phyloP scores from a whole-genome alignment of 2,329 filamentous ascomycete species.

The Fonsecaea monophora region DNA sequence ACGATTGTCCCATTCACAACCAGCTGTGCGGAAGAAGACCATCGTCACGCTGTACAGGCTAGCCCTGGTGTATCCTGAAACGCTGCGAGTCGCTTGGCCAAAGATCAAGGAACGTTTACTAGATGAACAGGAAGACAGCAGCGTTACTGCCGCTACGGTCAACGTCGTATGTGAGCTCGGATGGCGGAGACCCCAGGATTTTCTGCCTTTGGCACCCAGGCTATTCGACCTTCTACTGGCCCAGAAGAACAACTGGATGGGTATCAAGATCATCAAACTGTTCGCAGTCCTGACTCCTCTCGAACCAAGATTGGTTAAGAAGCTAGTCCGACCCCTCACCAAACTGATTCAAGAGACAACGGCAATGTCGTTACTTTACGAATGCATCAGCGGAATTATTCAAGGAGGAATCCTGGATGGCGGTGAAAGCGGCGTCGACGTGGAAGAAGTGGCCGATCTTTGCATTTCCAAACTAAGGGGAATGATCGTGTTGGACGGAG shows the following conservation, averaged over 20 bases:
- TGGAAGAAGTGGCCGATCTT: conserved; percentile 88
- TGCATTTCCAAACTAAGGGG: conserved; percentile 92
- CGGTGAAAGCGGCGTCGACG: conserved; percentile 77
- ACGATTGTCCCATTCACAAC: conserved; percentile 82
- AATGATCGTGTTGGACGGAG: conserved; percentile 92
- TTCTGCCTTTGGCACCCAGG: conserved; percentile 86
- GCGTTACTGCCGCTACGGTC: conserved; percentile 92
- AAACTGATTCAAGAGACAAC: conserved; percentile 92
- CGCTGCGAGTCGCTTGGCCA: conserved; percentile 89
- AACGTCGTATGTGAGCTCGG: conserved; percentile 97
- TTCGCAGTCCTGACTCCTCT: conserved; percentile 94
- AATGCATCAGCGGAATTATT: conserved; percentile 98
- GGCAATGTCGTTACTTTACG: conserved; percentile 97
- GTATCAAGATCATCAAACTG: conserved; percentile 98
- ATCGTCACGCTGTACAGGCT: conserved; percentile 92
- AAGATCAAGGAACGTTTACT: conserved; percentile 94
- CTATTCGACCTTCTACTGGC: conserved; percentile 92
- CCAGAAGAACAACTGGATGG: conserved; percentile 98
- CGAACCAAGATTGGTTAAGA: conserved; percentile 88
- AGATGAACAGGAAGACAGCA: conserved; percentile 87
- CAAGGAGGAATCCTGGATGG: conserved; percentile 92
- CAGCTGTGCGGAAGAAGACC: conserved; percentile 91
- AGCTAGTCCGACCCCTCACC: conserved; percentile 86
- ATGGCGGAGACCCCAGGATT: conserved; percentile 92
- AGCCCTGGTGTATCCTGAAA: conserved; percentile 95